Conservation (phyloP, 306 rosid species). For the Rubus idaeus region DNA sequence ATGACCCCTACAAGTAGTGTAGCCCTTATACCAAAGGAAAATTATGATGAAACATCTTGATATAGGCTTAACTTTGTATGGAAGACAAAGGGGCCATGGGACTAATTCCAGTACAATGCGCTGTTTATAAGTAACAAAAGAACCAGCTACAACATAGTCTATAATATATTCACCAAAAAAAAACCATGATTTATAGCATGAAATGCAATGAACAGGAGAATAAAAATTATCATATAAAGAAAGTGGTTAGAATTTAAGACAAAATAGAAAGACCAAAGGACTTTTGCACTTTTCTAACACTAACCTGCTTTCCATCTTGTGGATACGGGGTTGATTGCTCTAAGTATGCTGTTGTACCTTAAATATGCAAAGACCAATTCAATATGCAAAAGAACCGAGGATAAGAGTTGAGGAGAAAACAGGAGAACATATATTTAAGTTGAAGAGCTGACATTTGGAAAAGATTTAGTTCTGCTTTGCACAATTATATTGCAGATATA, state of each 20-base stretch:
- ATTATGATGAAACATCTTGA: neutral
- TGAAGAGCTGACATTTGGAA: neutral
- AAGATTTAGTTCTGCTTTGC: neutral
- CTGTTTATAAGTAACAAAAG: neutral
- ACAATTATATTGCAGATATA: neutral
- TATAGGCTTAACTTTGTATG: neutral
- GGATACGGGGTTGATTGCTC: conserved; percentile 87
- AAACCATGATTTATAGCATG: neutral
- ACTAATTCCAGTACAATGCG: neutral
- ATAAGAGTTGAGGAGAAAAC: conserved; percentile 27
- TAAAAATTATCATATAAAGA: neutral
- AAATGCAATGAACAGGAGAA: neutral
- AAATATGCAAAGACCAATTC: conserved; percentile 36
- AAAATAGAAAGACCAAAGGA: conserved; percentile 2
- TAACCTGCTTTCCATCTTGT: conserved; percentile 90
- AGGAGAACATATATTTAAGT: neutral
- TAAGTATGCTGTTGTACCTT: conserved; percentile 77
- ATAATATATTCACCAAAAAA: neutral
- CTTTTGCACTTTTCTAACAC: conserved; percentile 9
- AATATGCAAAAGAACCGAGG: conserved; percentile 33
- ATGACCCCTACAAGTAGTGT: neutral
- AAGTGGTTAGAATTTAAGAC: neutral
- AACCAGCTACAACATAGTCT: neutral
- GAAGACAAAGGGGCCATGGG: neutral
- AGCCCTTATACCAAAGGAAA: neutral